These are phyloP conservation scores for Ophiostoma fasciatum DNA, from an alignment of 2,329 filamentous ascomycete species.

Conservation along the genomic window DNA sequence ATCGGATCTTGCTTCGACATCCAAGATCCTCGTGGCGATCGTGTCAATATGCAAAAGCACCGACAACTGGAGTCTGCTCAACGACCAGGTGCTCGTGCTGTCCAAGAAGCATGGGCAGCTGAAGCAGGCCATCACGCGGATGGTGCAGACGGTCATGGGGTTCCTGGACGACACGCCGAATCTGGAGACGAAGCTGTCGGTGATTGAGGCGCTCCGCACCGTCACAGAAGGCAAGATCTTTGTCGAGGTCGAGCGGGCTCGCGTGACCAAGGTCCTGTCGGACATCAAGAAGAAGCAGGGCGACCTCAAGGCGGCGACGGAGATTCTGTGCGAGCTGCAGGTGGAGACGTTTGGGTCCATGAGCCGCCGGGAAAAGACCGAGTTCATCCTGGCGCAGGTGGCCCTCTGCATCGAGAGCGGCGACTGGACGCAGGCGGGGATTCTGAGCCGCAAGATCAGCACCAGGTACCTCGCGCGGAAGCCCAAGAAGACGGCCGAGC, in stretches of 20 bases:
- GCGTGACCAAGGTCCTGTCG: constrained; percentile 86
- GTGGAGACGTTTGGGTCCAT: constrained; percentile 99
- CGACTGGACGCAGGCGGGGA: constrained; percentile 91
- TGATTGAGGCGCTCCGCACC: constrained; percentile 89
- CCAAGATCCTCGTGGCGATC: constrained; percentile 71
- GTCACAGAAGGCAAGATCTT: constrained; percentile 99
- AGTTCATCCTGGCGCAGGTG: constrained; percentile 95
- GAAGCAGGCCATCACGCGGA: constrained; percentile 96
- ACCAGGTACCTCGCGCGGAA: constrained; percentile 82
- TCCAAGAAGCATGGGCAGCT: constrained; percentile 99
- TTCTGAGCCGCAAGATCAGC: constrained; percentile 93
- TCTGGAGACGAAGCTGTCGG: constrained; percentile 73
- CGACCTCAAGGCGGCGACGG: constrained; percentile 76
- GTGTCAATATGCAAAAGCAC: constrained; percentile 90
- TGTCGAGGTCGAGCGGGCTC: constrained; percentile 93
- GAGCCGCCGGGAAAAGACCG: constrained; percentile 93
- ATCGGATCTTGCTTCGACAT: constrained; percentile 91
- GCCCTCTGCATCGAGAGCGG: constrained; percentile 85
- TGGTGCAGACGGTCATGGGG: constrained; percentile 92
- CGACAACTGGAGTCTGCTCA: constrained; percentile 85
- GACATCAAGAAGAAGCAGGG: constrained; percentile 96
- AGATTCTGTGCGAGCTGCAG: constrained; percentile 92
- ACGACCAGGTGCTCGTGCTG: constrained; percentile 87
- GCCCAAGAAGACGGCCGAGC: constrained; percentile 77
- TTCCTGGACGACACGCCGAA: constrained; percentile 80